Percentiles rank a stretch among this genome's conserved stretches.
These are phyloP conservation scores for Boletus tomentosulus DNA, from an alignment of 768 basidiomycete species.

Conservation along the genomic window DNA sequence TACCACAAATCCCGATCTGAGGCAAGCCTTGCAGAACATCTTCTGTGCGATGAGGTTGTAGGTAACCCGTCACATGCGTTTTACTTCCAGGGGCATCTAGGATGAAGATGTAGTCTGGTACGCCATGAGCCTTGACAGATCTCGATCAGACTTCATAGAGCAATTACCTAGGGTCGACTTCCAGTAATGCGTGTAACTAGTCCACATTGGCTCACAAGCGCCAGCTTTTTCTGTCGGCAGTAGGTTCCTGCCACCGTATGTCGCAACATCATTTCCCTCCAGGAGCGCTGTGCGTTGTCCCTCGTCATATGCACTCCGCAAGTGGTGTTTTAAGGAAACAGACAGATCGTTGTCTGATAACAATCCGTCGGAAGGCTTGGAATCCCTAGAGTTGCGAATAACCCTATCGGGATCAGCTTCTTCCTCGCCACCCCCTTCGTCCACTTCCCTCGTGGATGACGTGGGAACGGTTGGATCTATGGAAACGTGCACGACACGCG, in stretches of 20 bases:
- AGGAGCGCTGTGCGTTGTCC: constrained; percentile 33
- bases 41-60: constrained; percentile 54
- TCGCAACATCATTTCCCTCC: constrained; percentile 24
- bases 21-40: constrained; percentile 74
- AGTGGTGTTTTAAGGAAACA: constrained; percentile 34
- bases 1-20: constrained; percentile 71
- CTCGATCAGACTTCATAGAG: background rate
- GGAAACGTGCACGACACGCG: constrained; percentile 69
- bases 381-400: constrained; percentile 70
- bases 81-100: constrained; percentile 39
- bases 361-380: constrained; percentile 62
- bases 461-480: constrained; percentile 55
- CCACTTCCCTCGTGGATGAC: constrained; percentile 19
- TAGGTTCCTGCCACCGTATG: constrained; percentile 49
- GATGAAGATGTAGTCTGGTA: constrained; percentile 86
- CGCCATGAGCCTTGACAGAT: constrained; percentile 6
- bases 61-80: constrained; percentile 47
- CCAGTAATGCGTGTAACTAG: constrained; percentile 88
- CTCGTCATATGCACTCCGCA: constrained; percentile 68
- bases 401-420: constrained; percentile 58
- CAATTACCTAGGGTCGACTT: constrained; percentile 68
- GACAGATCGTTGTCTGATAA: constrained; percentile 56
- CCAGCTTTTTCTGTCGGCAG: constrained; percentile 46
- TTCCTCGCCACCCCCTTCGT: constrained; percentile 39
- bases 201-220: constrained; percentile 74